Conservation (phyloP, 306 rosid species). For the Rubus parviflorus region DNA sequence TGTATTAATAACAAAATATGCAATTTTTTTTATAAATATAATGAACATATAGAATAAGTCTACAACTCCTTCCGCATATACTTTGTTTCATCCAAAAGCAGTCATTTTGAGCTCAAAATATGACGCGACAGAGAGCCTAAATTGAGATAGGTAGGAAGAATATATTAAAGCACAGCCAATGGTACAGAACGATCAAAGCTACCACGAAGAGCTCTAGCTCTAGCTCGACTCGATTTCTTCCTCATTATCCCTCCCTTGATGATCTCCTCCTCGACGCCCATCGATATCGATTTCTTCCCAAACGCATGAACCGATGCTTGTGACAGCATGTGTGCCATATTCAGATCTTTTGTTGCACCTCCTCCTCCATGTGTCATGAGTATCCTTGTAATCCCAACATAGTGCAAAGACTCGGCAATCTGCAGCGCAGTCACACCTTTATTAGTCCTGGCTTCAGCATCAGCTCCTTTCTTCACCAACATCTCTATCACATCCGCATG, state of each 20-base stretch:
- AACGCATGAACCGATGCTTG: conserved; percentile 16
- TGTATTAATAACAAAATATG: background rate
- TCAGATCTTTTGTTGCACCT: conserved; percentile 40
- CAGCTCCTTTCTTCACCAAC: conserved; percentile 73
- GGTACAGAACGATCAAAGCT: conserved; percentile 44
- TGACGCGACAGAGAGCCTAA: background rate
- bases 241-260: conserved; percentile 10
- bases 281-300: conserved; percentile 20
- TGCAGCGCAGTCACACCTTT: conserved; percentile 71
- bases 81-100: background rate
- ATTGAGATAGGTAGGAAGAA: background rate
- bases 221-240: conserved; percentile 35
- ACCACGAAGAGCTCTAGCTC: conserved; percentile 40
- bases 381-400: conserved; percentile 65
- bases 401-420: conserved; percentile 65
- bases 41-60: background rate
- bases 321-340: background rate
- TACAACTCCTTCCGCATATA: background rate
- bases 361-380: conserved; percentile 56
- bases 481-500: conserved; percentile 59
- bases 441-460: conserved; percentile 61
- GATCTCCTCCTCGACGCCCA: conserved; percentile 6
- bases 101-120: background rate
- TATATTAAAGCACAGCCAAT: conserved; percentile 38
- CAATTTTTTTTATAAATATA: background rate